These are phyloP conservation scores for Aspergillus sp. DNA, from an alignment of 2,329 filamentous ascomycete species.

Conservation along the genomic window DNA sequence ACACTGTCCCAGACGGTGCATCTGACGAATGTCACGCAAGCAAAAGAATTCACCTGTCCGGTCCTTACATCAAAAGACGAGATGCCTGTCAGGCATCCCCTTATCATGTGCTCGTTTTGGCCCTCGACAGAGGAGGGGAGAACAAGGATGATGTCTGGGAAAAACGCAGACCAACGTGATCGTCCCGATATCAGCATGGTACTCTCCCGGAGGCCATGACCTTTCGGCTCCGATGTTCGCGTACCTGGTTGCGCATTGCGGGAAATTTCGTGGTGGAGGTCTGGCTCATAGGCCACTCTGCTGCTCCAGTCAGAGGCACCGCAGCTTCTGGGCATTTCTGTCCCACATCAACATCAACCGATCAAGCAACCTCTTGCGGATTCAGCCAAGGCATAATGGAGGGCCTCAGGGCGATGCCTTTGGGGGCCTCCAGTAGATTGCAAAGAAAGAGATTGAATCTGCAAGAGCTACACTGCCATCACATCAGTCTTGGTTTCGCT, in stretches of 20 bases:
- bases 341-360: constrained; percentile 15
- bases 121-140: constrained; percentile 2
- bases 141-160: constrained; percentile 5
- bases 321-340: constrained; percentile 15
- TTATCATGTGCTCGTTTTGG: constrained; percentile 15
- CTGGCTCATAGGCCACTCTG: constrained; percentile 13
- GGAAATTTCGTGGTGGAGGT: constrained; percentile 8
- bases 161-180: constrained; percentile 10
- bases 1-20: constrained; percentile 14
- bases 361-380: constrained; percentile 4
- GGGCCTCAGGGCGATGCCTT: constrained; percentile 1
- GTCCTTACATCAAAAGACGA: constrained; percentile 11
- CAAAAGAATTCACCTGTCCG: neutral
- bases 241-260: constrained; percentile 6
- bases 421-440: neutral
- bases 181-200: constrained; percentile 13
- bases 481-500: constrained; percentile 15
- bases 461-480: constrained; percentile 24
- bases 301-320: constrained; percentile 17
- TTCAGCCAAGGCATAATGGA: constrained; percentile 13
- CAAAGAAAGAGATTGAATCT: constrained; percentile 16
- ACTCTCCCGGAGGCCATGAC: constrained; percentile 5
- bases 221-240: constrained; percentile 5
- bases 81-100: constrained; percentile 5
- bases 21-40: constrained; percentile 23